Evolutionary conservation across 2,329 filamentous ascomycete species (phyloP).

Genomic region (Pyricularia pennisetigena): DNA sequence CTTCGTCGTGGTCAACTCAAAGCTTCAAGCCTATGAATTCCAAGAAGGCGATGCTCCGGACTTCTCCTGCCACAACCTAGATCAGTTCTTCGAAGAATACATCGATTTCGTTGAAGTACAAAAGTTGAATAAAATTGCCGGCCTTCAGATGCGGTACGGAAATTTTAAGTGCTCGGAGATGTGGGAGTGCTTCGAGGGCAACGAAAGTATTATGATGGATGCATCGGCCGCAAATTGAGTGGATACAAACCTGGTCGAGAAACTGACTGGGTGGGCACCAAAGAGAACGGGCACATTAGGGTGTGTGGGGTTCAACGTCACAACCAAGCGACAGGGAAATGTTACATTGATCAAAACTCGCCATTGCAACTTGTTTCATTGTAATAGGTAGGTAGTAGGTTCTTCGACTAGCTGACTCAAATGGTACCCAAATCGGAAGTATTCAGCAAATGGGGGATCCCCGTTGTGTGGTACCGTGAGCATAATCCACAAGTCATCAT

Average conservation of each 20-base stretch:
- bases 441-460: neutral
- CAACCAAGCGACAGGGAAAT: neutral
- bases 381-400: neutral
- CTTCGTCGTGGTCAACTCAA: neutral
- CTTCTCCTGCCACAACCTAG: neutral
- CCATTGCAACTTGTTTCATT: slow-evolving; percentile 1
- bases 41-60: slow-evolving; percentile 1
- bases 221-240: neutral
- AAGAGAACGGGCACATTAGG: neutral
- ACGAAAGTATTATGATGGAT: slow-evolving; percentile 2
- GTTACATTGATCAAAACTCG: neutral
- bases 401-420: neutral
- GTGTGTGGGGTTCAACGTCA: neutral
- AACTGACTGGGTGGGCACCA: slow-evolving; percentile 1
- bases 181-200: slow-evolving; percentile 1
- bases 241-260: neutral
- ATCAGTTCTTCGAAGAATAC: neutral
- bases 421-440: neutral
- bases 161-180: neutral
- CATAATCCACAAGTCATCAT: no score
- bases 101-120: neutral
- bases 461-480: no score
- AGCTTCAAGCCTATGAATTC: slow-evolving; percentile 1
- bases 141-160: neutral
- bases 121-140: neutral